Evolutionary conservation across 2,329 filamentous ascomycete species (phyloP).

Genomic region (Lecanosticta acicola): DNA sequence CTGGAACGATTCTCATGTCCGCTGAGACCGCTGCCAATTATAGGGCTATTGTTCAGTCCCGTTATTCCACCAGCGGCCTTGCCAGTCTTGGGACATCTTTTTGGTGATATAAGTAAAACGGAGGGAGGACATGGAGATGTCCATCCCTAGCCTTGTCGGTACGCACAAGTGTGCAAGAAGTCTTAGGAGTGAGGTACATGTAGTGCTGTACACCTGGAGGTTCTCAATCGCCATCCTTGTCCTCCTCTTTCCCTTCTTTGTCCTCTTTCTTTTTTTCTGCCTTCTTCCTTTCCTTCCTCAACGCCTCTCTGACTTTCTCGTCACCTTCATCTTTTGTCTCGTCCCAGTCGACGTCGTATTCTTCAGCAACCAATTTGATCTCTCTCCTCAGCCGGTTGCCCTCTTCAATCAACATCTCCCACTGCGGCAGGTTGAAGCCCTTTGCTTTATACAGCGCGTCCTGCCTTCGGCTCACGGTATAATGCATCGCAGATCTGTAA

Average conservation of each 20-base stretch:
- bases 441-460: constrained; percentile 66
- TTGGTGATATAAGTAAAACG: background rate
- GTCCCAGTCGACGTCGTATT: constrained; percentile 80
- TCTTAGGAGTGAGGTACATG: no score
- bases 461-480: constrained; percentile 76
- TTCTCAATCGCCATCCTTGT: constrained; percentile 40
- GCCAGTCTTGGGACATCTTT: background rate
- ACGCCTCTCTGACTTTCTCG: constrained; percentile 28
- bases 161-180: no score
- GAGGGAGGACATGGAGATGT: background rate
- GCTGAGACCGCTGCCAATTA: background rate
- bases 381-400: constrained; percentile 71
- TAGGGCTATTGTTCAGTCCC: background rate
- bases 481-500: constrained; percentile 79
- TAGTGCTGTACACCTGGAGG: no score
- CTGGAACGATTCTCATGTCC: background rate
- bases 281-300: constrained; percentile 53
- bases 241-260: constrained; percentile 39
- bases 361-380: constrained; percentile 71
- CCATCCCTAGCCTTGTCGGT: no score
- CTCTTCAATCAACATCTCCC: constrained; percentile 75
- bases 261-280: constrained; percentile 17
- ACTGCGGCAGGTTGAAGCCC: constrained; percentile 69
- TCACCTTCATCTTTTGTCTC: constrained; percentile 30
- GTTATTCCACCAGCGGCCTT: background rate